Evolutionary conservation across 352 stramenopile species (phyloP).

Genomic region (Pythium dissotocum): DNA sequence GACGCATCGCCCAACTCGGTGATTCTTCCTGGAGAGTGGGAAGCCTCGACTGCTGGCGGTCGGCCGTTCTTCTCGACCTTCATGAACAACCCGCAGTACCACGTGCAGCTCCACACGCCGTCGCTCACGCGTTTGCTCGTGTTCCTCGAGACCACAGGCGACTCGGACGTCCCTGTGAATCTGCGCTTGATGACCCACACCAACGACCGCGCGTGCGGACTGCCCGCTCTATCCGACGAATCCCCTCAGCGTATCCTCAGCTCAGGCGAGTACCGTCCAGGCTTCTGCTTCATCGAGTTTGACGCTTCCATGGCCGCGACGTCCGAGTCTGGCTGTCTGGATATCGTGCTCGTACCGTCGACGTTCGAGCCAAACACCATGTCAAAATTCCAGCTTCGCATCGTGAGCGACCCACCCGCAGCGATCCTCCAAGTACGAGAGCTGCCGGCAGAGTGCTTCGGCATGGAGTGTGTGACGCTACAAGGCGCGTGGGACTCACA

Average conservation of each 20-base stretch:
- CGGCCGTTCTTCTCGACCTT: slow-evolving; percentile 76
- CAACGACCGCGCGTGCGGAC: slow-evolving; percentile 44
- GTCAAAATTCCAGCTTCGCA: slow-evolving; percentile 51
- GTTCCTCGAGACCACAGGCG: slow-evolving; percentile 43
- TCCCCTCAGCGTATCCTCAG: slow-evolving; percentile 43
- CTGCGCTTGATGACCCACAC: slow-evolving; percentile 58
- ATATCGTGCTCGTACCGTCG: slow-evolving; percentile 75
- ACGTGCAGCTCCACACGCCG: slow-evolving; percentile 43
- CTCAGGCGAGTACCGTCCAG: slow-evolving; percentile 76
- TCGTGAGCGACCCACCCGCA: slow-evolving; percentile 61
- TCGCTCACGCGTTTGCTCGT: slow-evolving; percentile 47
- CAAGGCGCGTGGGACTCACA: slow-evolving; percentile 51
- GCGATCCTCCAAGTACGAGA: slow-evolving; percentile 32
- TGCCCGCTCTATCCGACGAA: slow-evolving; percentile 31
- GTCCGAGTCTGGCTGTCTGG: slow-evolving; percentile 30
- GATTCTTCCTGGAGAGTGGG: slow-evolving; percentile 53
- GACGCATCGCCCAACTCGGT: slow-evolving; percentile 36
- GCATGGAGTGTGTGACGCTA: slow-evolving; percentile 46
- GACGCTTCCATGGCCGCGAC: slow-evolving; percentile 10
- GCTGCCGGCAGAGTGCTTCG: slow-evolving; percentile 57
- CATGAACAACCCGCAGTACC: slow-evolving; percentile 81
- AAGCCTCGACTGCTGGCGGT: slow-evolving; percentile 43
- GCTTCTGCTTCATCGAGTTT: slow-evolving; percentile 76
- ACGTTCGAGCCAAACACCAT: slow-evolving; percentile 56
- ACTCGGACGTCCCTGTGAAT: slow-evolving; percentile 54